Base-by-base conservation (phyloP, 2,329 filamentous ascomycete species). In the Fusarium heterosporum region DNA sequence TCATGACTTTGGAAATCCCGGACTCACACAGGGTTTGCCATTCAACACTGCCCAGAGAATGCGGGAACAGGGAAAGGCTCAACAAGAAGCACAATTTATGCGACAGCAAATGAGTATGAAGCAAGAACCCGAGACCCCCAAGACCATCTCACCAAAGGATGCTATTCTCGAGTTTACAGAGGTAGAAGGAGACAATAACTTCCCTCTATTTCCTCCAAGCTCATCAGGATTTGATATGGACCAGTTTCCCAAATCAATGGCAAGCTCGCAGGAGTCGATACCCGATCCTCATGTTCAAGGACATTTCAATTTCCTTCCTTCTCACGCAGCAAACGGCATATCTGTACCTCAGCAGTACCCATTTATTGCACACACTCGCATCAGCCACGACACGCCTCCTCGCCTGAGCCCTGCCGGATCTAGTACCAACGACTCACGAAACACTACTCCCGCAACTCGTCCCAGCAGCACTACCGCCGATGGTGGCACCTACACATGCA, bases 91-190 rank as follows among this genome's bases (percentile, higher is more conserved):
- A 0, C 79, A 80, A 51, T 74, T 79, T 11, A 66, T 81, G 17
- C 80, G 79, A 40, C 78, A 82, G 19, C 80, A 83, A 34, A 72
- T 83, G 64, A 68, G 51, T 66, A 76, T 56, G 73, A 79, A 66
- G 71, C 68, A 79, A 28, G 78, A 84, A 43, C 80, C 82, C 1
- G 77, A 83, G 8, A 85, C 84, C 0, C 84, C 90, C n/a, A 92
- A 93, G 78, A 97, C 95, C 0, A 97, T 99, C 45, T 98, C 95
- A 2, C 96, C 95, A 25, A 96, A 97, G 79, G 95, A 98, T 73
- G 92, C 94, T 2, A 80, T 97, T 61, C 80, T 97, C 48, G 94
- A 97, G 61, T 97, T 94, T 75, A 87, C 90, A 63, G 93, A 96
- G 38, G 78, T 83, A 0, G 91, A 94, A 4, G 89, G 90, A 17